Conservation (phyloP, 306 rosid genomes). For the Oxytropis ochrocephala region DNA sequence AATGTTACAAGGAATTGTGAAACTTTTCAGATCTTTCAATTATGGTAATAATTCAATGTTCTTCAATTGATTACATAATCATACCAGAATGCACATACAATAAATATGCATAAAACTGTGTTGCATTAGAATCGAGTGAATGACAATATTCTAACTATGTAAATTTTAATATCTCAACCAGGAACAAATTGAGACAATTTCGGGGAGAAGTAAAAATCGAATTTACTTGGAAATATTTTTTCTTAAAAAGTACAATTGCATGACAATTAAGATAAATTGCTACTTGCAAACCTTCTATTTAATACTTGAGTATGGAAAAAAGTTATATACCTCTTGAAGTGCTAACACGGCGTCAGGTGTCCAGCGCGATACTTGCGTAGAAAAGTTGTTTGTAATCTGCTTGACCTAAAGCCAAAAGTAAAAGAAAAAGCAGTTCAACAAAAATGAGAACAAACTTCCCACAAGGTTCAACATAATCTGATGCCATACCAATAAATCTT, state of each 20-base stretch:
- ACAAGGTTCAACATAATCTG: neutral
- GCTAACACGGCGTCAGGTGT: constrained; percentile 65
- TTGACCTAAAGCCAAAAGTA: constrained; percentile 40
- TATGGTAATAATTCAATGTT: neutral
- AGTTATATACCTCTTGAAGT: constrained; percentile 65
- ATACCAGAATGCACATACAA: neutral
- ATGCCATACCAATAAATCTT: neutral
- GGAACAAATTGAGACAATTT: neutral
- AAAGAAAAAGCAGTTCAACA: neutral
- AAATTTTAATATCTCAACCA: neutral
- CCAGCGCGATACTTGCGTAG: constrained; percentile 51
- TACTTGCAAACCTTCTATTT: neutral
- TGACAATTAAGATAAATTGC: neutral
- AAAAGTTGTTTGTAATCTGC: constrained; percentile 37
- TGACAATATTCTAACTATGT: neutral
- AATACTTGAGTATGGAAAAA: constrained; percentile 15
- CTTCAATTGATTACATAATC: neutral
- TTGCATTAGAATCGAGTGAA: neutral
- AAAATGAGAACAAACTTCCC: neutral
- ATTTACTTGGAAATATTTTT: neutral
- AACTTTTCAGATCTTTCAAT: neutral
- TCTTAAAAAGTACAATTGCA: neutral
- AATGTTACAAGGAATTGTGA: too few species aligned
- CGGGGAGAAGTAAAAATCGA: neutral
- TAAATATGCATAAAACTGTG: neutral